Evolutionary conservation across 371 early-diverging fungal genomes (phyloP), one percentile per base, ranked within the genome.

Genomic region (Racocetra persica): DNA sequence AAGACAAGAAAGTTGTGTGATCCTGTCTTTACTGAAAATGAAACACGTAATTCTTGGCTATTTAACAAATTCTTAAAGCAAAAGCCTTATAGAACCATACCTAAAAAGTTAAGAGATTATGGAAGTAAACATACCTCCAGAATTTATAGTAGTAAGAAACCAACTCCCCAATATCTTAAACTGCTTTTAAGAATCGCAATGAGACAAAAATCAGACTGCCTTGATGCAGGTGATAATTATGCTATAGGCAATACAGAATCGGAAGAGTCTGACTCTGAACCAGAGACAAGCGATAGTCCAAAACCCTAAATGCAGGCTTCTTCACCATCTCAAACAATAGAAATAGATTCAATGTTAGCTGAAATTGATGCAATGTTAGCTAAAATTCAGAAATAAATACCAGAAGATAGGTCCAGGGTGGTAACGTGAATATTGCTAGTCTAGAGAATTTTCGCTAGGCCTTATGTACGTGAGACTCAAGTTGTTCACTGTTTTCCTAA

Each of bases 61-160:
- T 74, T 74, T 74, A 74, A 22, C 55, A 18, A 74, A 32, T 74
- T 74, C 22, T 74, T 74, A 57, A 74, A 74, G 7, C 4, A 32
- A 32, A 4, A 32, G 4, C 67, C 75, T 36, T 74, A 74, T 59
- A 41, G 26, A 26, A 74, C 22, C 13, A 74, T 41, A 32, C 32
- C 32, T 32, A 32, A 32, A 32, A 32, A 32, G 4, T 32, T 32
- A 32, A 32, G 32, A 32, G 55, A 38, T 74, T 74, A 74, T 57
- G 75, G 75, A 74, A 14, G 59, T 57, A 74, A 74, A 57, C 75
- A 74, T 32, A 60, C 75, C 32, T 59, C n/a, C 60, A 59, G 63
- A 63, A 49, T 77, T 45, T 66, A 77, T 77, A 52, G 51, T 14
- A 51, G 66, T 77, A 14, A 20, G 24, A 77, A 77, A 26, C 49